phyloP scores from a whole-genome alignment of 2,329 filamentous ascomycete species.

The Penicillium sp. region DNA sequence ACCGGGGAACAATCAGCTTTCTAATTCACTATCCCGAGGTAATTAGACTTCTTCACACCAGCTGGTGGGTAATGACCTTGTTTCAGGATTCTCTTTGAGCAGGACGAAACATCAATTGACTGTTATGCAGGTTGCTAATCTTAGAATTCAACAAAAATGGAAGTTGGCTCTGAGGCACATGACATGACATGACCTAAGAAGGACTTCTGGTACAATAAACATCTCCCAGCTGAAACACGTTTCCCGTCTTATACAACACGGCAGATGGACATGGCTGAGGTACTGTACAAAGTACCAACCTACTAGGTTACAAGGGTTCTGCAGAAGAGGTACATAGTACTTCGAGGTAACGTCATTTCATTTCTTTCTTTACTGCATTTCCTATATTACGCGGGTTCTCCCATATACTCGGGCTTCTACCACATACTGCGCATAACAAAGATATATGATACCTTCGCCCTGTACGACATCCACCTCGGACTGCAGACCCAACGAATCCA shows the following conservation, averaged over 20 bases:
- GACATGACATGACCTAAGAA: neutral
- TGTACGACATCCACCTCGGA: constrained; percentile 10
- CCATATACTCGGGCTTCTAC: too few species aligned
- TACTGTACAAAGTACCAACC: too few species aligned
- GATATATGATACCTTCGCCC: neutral
- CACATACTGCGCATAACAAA: neutral
- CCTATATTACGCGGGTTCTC: too few species aligned
- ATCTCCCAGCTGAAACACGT: constrained; percentile 7
- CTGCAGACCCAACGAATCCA: constrained; percentile 13
- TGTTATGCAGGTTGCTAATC: neutral
- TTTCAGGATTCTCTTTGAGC: constrained; percentile 9
- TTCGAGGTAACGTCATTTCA: neutral
- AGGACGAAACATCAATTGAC: neutral
- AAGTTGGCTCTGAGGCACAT: neutral
- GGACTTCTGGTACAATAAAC: neutral
- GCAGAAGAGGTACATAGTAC: neutral
- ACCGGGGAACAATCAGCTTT: neutral
- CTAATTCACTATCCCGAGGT: neutral
- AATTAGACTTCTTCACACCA: too few species aligned
- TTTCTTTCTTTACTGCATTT: too few species aligned
- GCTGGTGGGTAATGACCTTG: neutral
- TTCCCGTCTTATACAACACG: neutral
- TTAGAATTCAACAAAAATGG: neutral
- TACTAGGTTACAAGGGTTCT: neutral
- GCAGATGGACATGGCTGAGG: neutral